Evolutionary conservation across 805 yeast genomes (phyloP).

Genomic region (Wickerhamomyces rabaulensis): DNA sequence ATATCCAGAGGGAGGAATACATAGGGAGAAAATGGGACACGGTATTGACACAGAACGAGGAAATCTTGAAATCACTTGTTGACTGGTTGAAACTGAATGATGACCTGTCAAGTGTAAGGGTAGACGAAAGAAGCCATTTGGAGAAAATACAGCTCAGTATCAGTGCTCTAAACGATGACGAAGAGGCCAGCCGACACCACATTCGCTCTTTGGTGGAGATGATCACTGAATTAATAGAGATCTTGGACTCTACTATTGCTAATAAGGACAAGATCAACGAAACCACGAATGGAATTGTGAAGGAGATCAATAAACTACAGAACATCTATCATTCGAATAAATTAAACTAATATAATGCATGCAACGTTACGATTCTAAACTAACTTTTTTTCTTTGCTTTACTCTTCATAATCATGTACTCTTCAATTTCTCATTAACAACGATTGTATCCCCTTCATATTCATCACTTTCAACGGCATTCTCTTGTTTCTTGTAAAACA

Average conservation of each 20-base stretch:
- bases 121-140: not conserved
- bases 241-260: not conserved
- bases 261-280: not conserved
- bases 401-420: not conserved
- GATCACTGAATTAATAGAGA: not conserved
- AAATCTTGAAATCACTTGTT: slow-evolving; percentile 17
- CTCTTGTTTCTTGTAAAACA: not conserved
- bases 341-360: not conserved
- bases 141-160: not conserved
- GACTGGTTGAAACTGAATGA: slow-evolving; percentile 5
- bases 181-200: not conserved
- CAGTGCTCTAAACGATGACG: not conserved
- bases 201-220: not conserved
- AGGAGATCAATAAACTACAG: not conserved
- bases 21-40: slow-evolving; percentile 23
- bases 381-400: not conserved
- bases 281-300: not conserved
- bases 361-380: too few species aligned
- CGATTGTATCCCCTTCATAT: not conserved
- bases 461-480: not conserved
- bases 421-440: not conserved
- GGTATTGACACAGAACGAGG: slow-evolving; percentile 24
- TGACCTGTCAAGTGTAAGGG: not conserved
- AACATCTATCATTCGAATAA: not conserved
- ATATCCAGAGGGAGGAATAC: slow-evolving; percentile 30